phyloP scores from a whole-genome alignment of 2,329 filamentous ascomycete genomes.

The Ilyonectria sp. region DNA sequence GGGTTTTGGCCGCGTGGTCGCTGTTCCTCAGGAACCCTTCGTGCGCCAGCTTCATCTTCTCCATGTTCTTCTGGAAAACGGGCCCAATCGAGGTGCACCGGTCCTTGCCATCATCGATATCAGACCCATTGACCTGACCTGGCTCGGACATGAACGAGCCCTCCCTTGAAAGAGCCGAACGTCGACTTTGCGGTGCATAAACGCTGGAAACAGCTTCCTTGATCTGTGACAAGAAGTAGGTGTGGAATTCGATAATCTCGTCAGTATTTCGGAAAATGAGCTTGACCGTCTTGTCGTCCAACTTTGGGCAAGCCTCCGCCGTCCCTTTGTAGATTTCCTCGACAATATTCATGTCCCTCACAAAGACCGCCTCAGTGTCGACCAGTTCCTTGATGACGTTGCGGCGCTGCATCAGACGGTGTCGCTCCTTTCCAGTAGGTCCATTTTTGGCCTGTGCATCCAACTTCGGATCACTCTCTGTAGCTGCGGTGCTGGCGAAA shows the following conservation, averaged over 20 bases:
- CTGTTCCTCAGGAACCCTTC: constrained; percentile 76
- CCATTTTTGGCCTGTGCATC: constrained; percentile 57
- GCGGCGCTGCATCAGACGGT: constrained; percentile 83
- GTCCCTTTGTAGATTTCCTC: constrained; percentile 98
- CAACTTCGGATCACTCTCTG: constrained; percentile 57
- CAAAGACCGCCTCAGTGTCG: constrained; percentile 92
- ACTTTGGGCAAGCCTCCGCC: constrained; percentile 83
- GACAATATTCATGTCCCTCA: constrained; percentile 96
- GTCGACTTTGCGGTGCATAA: constrained; percentile 75
- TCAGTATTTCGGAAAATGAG: constrained; percentile 94
- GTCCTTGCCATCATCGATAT: constrained; percentile 67
- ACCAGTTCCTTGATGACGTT: constrained; percentile 92
- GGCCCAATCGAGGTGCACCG: constrained; percentile 67
- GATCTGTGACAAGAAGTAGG: constrained; percentile 82
- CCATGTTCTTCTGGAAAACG: constrained; percentile 70
- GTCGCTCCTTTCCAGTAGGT: constrained; percentile 70
- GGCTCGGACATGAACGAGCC: constrained; percentile 59
- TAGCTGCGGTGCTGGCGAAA: constrained; percentile 54
- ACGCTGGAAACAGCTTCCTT: constrained; percentile 86
- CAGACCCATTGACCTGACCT: constrained; percentile 55
- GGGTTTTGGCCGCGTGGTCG: constrained; percentile 72
- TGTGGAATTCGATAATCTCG: constrained; percentile 90
- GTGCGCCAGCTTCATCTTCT: constrained; percentile 73
- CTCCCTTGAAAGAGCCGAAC: constrained; percentile 59
- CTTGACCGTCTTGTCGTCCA: constrained; percentile 88